Percentiles rank a stretch among this genome's conserved stretches.
Evolutionary conservation across 75 land plant species (phyloP).

Genomic region (Sequoiadendron giganteum): DNA sequence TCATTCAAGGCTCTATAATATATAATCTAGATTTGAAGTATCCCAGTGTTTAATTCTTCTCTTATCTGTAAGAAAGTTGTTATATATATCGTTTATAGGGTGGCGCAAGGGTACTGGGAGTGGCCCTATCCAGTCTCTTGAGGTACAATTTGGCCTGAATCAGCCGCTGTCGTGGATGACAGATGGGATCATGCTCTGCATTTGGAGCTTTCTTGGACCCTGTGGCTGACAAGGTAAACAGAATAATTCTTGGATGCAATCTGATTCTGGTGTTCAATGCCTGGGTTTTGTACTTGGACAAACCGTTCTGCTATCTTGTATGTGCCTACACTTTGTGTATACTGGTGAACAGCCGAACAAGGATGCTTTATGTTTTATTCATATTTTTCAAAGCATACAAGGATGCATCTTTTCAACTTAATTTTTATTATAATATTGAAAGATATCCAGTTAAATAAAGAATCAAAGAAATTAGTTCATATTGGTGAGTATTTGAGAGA

Average conservation of each 20-base stretch:
- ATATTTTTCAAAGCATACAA: background rate
- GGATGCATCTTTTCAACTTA: background rate
- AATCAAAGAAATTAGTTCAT: background rate
- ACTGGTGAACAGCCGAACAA: background rate
- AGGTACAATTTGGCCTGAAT: conserved; percentile 8
- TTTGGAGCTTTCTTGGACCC: conserved; percentile 99
- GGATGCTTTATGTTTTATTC: background rate
- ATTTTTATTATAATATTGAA: background rate
- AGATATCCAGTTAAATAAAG: background rate
- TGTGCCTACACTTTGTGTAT: background rate
- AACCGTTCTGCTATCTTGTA: background rate
- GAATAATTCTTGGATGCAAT: conserved; percentile 18
- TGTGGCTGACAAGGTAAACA: conserved; percentile 87
- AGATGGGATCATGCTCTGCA: conserved; percentile 76
- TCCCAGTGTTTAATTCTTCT: background rate
- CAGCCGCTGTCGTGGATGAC: conserved; percentile 9
- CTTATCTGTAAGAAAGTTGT: conserved; percentile 6
- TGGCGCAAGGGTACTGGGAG: conserved; percentile 15
- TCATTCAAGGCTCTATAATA: conserved; percentile 1
- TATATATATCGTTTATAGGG: conserved; percentile 4
- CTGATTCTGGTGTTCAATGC: background rate
- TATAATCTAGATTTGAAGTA: background rate
- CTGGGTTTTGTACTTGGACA: background rate
- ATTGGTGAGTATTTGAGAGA: background rate
- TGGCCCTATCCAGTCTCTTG: conserved; percentile 11